Conservation (phyloP, 164 flowering plant genomes). For the Protea cynaroides region DNA sequence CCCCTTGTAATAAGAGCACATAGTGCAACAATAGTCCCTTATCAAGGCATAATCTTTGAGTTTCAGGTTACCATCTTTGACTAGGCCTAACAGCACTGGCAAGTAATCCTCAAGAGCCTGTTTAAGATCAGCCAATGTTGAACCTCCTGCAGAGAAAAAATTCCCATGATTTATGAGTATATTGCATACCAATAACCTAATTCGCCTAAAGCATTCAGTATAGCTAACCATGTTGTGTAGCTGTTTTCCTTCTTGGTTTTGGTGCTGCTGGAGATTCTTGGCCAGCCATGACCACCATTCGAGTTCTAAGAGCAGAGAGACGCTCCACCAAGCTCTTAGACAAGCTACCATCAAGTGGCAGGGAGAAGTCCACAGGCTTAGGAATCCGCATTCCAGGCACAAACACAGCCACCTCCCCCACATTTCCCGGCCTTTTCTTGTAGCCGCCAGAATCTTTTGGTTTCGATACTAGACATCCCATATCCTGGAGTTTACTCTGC, state of each 20-base stretch:
- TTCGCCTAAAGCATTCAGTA: not conserved
- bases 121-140: constrained; percentile 71
- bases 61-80: constrained; percentile 51
- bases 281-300: constrained; percentile 72
- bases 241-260: constrained; percentile 59
- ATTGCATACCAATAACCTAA: not conserved
- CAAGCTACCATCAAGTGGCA: constrained; percentile 44
- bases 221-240: constrained; percentile 68
- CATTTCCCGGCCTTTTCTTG: constrained; percentile 55
- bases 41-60: not conserved
- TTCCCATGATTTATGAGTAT: not conserved
- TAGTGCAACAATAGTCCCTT: not conserved
- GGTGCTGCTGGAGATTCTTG: constrained; percentile 65
- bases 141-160: constrained; percentile 47
- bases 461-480: constrained; percentile 77
- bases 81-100: constrained; percentile 74
- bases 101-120: constrained; percentile 81
- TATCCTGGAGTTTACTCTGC: constrained; percentile 33
- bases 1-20: not conserved
- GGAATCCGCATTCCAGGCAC: constrained; percentile 83
- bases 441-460: constrained; percentile 55
- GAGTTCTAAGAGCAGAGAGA: constrained; percentile 61
- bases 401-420: constrained; percentile 72
- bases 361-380: constrained; percentile 63
- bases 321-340: constrained; percentile 58